A percentile compares a stretch with the other conserved stretches of the same genome.
phyloP scores from a whole-genome alignment of 257 asterid species.

The Mitragyna speciosa region DNA sequence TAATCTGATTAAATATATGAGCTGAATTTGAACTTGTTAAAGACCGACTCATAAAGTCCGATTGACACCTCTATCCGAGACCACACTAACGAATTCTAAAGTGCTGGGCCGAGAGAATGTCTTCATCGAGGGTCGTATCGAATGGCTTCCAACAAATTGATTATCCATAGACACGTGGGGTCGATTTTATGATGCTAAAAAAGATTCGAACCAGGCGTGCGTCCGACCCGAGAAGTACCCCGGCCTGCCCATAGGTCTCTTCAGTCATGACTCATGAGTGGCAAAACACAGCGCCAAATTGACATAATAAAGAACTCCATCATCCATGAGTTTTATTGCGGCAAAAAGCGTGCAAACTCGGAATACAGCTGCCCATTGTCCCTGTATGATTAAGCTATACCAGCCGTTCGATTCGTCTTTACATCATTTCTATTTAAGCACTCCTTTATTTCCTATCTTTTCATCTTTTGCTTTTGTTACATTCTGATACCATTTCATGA shows the following conservation, averaged over 20 bases:
- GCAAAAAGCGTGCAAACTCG: not conserved
- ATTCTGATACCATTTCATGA: not conserved
- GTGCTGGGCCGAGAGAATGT: not conserved
- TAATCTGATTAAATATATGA: no score
- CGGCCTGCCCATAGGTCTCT: constrained; percentile 4
- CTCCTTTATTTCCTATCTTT: constrained; percentile 12
- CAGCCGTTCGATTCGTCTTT: not conserved
- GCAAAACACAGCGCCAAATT: constrained; percentile 11
- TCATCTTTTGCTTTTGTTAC: not conserved
- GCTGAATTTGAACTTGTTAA: no score
- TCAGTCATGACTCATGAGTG: not conserved
- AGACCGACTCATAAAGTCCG: no score
- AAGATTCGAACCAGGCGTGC: constrained; percentile 34
- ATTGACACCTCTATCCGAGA: no score
- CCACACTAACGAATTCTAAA: no score
- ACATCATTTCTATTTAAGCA: not conserved
- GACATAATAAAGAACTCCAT: not conserved
- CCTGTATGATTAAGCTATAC: not conserved
- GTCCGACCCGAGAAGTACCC: constrained; percentile 22
- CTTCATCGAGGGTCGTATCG: no score
- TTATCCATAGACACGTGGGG: constrained; percentile 2
- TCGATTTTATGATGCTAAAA: not conserved
- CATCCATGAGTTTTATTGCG: not conserved
- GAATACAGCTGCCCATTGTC: not conserved
- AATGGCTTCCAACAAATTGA: no score